Evolutionary conservation across 1,284 basidiomycete species (phyloP).

Genomic region (Mycosarcoma maydis): DNA sequence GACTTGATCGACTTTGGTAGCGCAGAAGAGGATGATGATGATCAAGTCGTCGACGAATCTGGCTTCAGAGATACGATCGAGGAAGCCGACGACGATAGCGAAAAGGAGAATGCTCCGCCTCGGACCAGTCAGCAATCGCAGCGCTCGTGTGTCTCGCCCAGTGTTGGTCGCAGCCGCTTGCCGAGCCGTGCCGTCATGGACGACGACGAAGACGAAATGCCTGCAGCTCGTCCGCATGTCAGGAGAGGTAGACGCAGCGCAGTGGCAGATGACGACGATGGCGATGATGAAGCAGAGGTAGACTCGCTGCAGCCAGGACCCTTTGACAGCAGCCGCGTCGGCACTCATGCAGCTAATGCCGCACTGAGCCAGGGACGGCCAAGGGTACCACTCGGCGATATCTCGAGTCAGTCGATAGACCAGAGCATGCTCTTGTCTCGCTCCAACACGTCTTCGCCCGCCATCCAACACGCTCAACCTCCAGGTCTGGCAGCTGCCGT

Average conservation of each 20-base stretch:
- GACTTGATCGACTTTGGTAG: constrained; percentile 27
- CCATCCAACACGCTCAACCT: constrained; percentile 13
- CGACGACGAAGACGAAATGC: constrained; percentile 45
- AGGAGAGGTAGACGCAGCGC: constrained; percentile 29
- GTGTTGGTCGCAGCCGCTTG: constrained; percentile 9
- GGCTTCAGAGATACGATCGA: constrained; percentile 19
- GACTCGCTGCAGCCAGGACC: constrained; percentile 34
- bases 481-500: constrained; percentile 3
- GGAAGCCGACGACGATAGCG: constrained; percentile 43
- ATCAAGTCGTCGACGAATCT: constrained; percentile 4
- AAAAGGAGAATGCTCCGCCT: constrained; percentile 58
- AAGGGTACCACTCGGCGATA: constrained; percentile 35
- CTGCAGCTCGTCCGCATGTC: constrained; percentile 17
- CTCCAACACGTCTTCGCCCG: constrained; percentile 31
- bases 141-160: constrained; percentile 20
- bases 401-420: constrained; percentile 40
- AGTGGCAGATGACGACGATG: constrained; percentile 45
- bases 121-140: constrained; percentile 34
- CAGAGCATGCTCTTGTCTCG: constrained; percentile 30
- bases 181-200: constrained; percentile 42
- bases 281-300: constrained; percentile 21
- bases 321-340: constrained; percentile 15
- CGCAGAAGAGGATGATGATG: constrained; percentile 19
- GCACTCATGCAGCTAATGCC: neutral
- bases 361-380: constrained; percentile 11